A percentile compares a stretch with the other conserved stretches of the same genome.
Evolutionary conservation across 2,329 filamentous ascomycete species (phyloP).

Genomic region (Zasmidium citrigriseum): DNA sequence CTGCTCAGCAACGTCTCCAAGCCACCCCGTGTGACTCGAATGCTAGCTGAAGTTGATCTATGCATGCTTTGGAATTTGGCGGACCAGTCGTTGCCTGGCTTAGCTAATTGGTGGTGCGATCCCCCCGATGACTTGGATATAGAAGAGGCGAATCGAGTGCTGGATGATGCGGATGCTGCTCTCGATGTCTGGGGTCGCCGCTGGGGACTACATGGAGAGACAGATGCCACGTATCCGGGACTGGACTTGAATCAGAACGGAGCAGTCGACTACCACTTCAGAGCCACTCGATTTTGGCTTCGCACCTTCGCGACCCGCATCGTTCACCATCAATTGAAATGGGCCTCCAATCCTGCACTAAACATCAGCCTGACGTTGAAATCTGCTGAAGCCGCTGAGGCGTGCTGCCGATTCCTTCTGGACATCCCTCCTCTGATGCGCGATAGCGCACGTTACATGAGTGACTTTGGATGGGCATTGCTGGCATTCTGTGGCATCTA

Average conservation of each 20-base stretch:
- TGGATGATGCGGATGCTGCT: slow-evolving; percentile 9
- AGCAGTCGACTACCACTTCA: slow-evolving; percentile 7
- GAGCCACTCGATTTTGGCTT: slow-evolving; percentile 6
- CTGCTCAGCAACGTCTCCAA: slow-evolving; percentile 2
- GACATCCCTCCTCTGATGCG: slow-evolving; percentile 1
- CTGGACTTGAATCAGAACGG: slow-evolving; percentile 5
- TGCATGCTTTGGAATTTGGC: slow-evolving; percentile 9
- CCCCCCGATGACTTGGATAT: neutral
- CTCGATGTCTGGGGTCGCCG: slow-evolving; percentile 8
- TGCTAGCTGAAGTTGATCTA: slow-evolving; percentile 10
- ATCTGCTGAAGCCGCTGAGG: slow-evolving; percentile 7
- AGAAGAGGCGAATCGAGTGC: slow-evolving; percentile 3
- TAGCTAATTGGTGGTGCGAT: slow-evolving; percentile 6
- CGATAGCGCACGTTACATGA: slow-evolving; percentile 7
- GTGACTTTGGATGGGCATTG: slow-evolving; percentile 7
- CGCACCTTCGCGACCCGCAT: slow-evolving; percentile 5
- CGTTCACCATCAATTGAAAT: neutral
- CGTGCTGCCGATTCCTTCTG: slow-evolving; percentile 4
- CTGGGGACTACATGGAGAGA: slow-evolving; percentile 9
- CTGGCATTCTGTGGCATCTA: slow-evolving; percentile 9
- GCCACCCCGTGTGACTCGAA: slow-evolving; percentile 3
- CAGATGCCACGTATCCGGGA: slow-evolving; percentile 8
- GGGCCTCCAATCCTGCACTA: neutral
- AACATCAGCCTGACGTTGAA: slow-evolving; percentile 6
- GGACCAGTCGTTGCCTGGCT: neutral